Evolutionary conservation across 2,329 filamentous ascomycete species (phyloP).

Genomic region (Fusarium circinatum): DNA sequence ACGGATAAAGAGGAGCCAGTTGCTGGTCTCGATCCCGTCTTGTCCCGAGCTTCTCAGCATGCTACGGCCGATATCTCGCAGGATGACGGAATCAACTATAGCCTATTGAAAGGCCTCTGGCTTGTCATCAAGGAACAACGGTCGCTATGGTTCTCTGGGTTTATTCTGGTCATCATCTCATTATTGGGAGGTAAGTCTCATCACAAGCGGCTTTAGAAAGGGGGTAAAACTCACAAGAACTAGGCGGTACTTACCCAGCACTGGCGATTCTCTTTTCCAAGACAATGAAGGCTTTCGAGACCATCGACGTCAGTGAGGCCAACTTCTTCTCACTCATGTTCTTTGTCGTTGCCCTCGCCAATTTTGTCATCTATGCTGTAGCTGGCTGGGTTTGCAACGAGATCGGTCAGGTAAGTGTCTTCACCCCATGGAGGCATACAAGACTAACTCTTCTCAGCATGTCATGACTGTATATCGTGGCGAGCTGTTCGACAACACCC

Average conservation of each 20-base stretch:
- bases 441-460: conserved; percentile 21
- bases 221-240: background rate
- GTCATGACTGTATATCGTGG: conserved; percentile 50
- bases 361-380: conserved; percentile 56
- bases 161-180: conserved; percentile 37
- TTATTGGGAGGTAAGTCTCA: conserved; percentile 43
- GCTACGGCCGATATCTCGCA: conserved; percentile 16
- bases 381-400: conserved; percentile 52
- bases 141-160: conserved; percentile 39
- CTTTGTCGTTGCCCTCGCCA: conserved; percentile 61
- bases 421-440: too few species aligned
- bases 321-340: conserved; percentile 69
- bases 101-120: conserved; percentile 45
- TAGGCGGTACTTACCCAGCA: conserved; percentile 54
- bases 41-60: conserved; percentile 39
- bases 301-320: conserved; percentile 47
- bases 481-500: conserved; percentile 60
- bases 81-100: conserved; percentile 30
- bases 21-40: conserved; percentile 40
- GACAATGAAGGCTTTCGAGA: conserved; percentile 53
- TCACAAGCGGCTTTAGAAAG: background rate
- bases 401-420: conserved; percentile 47
- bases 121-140: conserved; percentile 48
- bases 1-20: conserved; percentile 52
- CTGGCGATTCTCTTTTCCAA: conserved; percentile 54